Evolutionary conservation across 805 yeast genomes (phyloP), one percentile per base, ranked within the genome.

Genomic region (Sungouiella thailandica): DNA sequence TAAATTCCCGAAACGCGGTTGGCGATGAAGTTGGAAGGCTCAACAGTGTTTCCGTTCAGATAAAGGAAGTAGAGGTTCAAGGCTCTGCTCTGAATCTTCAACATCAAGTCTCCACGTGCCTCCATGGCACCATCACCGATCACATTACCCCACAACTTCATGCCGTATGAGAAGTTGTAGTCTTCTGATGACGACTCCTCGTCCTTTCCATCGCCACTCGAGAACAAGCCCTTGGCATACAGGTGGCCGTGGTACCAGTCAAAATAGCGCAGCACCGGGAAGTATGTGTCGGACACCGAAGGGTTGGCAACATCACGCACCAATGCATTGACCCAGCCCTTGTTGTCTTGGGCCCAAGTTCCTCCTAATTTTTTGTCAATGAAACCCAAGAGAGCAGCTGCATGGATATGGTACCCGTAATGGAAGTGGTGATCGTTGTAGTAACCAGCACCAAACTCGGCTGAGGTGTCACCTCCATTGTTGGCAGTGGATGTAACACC

Each of bases 381-480:
- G 35, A 75, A 56, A n/a, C 81, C 89, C 29, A 84, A 73, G 14
- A 83, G 64, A 1, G 94, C 88, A 5, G 94, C 94, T 1, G 94
- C 83, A 53, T 84, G 89, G 30, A 85, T 70, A 46, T 78, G 80
- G 57, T 84, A 86, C 8, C 93, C 93, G 50, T 82, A 86, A 55
- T 86, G 94, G 72, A 84, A 86, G 53, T 85, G 93, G 49, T 86
- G 95, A 50, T 86, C 95, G 47, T 85, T 84, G 59, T 84, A 85
- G 54, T 74, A 82, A 16, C 83, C 74, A 53, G 81, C 72, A 29
- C 94, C 95, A 53, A 70, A 86, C 49, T 78, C 82, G 16, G 17
- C 11, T 6, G 6, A 3, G 23, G 12, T 23, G 3, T 17, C 12
- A 36, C 74, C 74, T 32, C 52, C 40, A 41, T 65, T 65, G 15